Base-by-base conservation (phyloP, 371 early-diverging fungal species). In the Actinomucor elegans region DNA sequence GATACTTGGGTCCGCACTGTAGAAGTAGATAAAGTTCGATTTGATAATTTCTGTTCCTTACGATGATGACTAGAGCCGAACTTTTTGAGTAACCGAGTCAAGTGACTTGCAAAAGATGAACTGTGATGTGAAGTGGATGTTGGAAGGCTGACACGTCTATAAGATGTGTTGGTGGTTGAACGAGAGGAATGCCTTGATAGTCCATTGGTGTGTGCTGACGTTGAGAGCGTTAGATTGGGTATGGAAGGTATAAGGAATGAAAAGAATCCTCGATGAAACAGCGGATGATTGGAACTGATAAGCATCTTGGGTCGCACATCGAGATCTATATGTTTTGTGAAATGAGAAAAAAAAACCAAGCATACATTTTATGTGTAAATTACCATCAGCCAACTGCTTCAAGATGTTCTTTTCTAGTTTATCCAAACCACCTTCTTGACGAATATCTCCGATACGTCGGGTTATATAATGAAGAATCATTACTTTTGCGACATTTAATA, bases 401-500 rank as follows among this genome's bases (percentile, higher is more conserved):
- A 73, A 38, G 33, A 67, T 57, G n/a, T 44, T 18, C 5, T 53
- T 52, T 18, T 69, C 57, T 9, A 70, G 35, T 26, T 45, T 57
- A 37, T 71, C 61, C 11, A 75, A 45, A 15, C 48, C 59, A 26
- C 62, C 61, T 28, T 47, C 27, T 14, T 56, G 49, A 11, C 44
- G 50, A 9, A 75, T 59, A 35, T 64, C 47, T 12, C 55, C 58
- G 17, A 71, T 51, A 8, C 54, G 40, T 11, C 48, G 11, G 0
- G 49, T 52, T 17, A 75, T 63, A 26, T 66, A 75, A n/a, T 50
- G 35, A 11, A 66, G 32, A 26, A 64, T 49, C 48, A 55, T 58
- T 4, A 66, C 50, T n/a, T 58, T 65, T 15, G 75, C 75, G 21
- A 60, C 60, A n/a, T 55, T 59, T 10, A 74, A 55, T 17, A 70